Percentiles rank a stretch among this genome's conserved stretches.
phyloP scores from a whole-genome alignment of 2,329 filamentous ascomycete species.

The Penicillium polonicum region DNA sequence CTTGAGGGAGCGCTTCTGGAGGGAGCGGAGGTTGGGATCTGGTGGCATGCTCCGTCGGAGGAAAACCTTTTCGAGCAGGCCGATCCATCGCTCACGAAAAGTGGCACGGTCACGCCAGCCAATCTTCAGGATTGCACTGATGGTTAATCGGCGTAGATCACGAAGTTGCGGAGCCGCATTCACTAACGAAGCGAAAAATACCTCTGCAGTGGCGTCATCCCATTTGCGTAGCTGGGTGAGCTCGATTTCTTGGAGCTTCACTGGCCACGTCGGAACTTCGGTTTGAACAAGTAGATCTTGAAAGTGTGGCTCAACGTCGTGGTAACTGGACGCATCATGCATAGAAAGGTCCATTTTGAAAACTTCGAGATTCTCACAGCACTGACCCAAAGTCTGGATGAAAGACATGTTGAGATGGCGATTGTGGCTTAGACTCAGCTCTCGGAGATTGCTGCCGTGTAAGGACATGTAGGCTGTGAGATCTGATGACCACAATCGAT shows the following conservation, averaged over 20 bases:
- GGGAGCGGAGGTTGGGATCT: slow-evolving; percentile 28
- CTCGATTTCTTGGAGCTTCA: slow-evolving; percentile 67
- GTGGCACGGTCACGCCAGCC: slow-evolving; percentile 76
- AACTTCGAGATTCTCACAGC: slow-evolving; percentile 68
- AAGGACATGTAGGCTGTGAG: slow-evolving; percentile 64
- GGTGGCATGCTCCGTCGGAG: slow-evolving; percentile 37
- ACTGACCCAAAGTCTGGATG: slow-evolving; percentile 61
- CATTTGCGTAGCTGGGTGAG: slow-evolving; percentile 76
- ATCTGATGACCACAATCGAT: slow-evolving; percentile 66
- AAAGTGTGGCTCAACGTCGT: slow-evolving; percentile 74
- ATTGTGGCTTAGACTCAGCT: slow-evolving; percentile 73
- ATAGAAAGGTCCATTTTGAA: slow-evolving; percentile 78
- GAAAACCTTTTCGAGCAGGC: slow-evolving; percentile 60
- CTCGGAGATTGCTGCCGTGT: slow-evolving; percentile 66
- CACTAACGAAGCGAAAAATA: slow-evolving; percentile 76
- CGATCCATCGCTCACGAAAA: slow-evolving; percentile 76
- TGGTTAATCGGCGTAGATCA: slow-evolving; percentile 65
- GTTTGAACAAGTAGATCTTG: slow-evolving; percentile 57
- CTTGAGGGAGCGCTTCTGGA: slow-evolving; percentile 18
- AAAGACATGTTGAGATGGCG: slow-evolving; percentile 75
- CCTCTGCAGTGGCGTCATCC: slow-evolving; percentile 66
- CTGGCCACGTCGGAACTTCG: slow-evolving; percentile 76
- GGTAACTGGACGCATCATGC: slow-evolving; percentile 65
- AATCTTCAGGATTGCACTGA: slow-evolving; percentile 76
- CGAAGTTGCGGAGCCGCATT: slow-evolving; percentile 66